Base-by-base conservation (phyloP, 176 grass and related monocot species). In the Dactylis glomerata region DNA sequence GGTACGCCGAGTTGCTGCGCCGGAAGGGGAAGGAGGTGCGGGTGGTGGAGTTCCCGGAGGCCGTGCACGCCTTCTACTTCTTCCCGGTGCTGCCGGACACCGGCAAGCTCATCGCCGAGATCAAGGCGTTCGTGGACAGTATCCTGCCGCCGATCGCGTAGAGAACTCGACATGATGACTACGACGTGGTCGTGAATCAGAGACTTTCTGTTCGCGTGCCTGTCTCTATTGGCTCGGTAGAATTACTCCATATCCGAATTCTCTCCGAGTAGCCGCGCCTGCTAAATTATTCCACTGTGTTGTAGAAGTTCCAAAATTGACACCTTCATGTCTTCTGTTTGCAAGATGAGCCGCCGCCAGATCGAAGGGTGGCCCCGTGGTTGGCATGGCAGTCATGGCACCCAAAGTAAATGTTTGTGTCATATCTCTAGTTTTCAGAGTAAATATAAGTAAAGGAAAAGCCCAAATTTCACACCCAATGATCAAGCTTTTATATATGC, bases 1-100 rank as follows among this genome's bases (percentile, higher is more conserved):
- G 17, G 41, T 90, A 90, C 64, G 73, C 30, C 14, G 85, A 22
- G 13, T 4, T 33, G 42, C 44, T 93, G 28, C 73, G 68, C 36
- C 26, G 0, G 12, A 73, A 78, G 16, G 83, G 87, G 5, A 76
- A 71, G 49, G 20, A 59, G 3, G 84, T 78, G 19, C 15, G 26
- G 10, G 28, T 93, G n/a, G 84, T 77, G n/a, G 82, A 90, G 17
- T 88, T 75, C 52, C 82, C 88, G 0, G 76, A 85, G 22, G 84
- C 82, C 27, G 13, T 85, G 7, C 87, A 93, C 22, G 51, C n/a
- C 6, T 87, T 93, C 69, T 85, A 63, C 68, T 16, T 12, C 40
- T 93, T 88, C 17, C 40, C 80, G 23, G 79, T 70, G 72, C 45
- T 86, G 3, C 51, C 78, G 0, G 87, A 81, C 1, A 33, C 83